These are phyloP conservation scores for Ophiostoma sp. DNA, from an alignment of 2,329 filamentous ascomycete genomes.

Conservation along the genomic window DNA sequence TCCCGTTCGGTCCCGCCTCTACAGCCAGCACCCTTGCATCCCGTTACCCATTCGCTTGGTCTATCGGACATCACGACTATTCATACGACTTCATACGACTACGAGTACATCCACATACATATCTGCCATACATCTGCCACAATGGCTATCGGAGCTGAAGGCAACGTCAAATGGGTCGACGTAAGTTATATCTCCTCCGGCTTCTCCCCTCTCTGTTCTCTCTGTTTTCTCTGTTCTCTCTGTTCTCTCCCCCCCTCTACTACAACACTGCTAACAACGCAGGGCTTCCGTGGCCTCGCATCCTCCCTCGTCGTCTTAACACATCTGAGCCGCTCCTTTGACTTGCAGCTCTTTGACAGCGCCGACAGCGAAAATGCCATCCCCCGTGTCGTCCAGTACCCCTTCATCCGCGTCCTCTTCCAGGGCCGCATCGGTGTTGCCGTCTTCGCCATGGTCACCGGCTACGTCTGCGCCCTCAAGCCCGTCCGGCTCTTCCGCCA, in stretches of 20 bases:
- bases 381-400: constrained; percentile 50
- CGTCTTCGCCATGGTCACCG: constrained; percentile 60
- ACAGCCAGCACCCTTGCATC: neutral
- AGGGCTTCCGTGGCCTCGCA: constrained; percentile 53
- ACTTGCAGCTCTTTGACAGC: constrained; percentile 28
- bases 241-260: neutral
- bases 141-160: constrained; percentile 42
- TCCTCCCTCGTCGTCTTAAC: constrained; percentile 51
- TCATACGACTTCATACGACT: too few species aligned
- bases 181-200: constrained; percentile 36
- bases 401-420: constrained; percentile 53
- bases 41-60: constrained; percentile 15
- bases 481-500: constrained; percentile 51
- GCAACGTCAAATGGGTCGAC: constrained; percentile 56
- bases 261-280: constrained; percentile 17
- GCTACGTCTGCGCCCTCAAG: constrained; percentile 59
- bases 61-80: neutral
- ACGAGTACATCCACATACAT: neutral
- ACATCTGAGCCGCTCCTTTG: constrained; percentile 48
- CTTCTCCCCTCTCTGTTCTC: too few species aligned
- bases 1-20: neutral
- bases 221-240: neutral
- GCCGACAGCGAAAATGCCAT: constrained; percentile 40
- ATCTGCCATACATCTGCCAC: neutral
- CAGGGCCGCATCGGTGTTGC: constrained; percentile 61